Percentiles rank a stretch among this genome's conserved stretches.
These are phyloP conservation scores for Penicillium olsonii DNA, from an alignment of 2,329 filamentous ascomycete species.

Conservation along the genomic window DNA sequence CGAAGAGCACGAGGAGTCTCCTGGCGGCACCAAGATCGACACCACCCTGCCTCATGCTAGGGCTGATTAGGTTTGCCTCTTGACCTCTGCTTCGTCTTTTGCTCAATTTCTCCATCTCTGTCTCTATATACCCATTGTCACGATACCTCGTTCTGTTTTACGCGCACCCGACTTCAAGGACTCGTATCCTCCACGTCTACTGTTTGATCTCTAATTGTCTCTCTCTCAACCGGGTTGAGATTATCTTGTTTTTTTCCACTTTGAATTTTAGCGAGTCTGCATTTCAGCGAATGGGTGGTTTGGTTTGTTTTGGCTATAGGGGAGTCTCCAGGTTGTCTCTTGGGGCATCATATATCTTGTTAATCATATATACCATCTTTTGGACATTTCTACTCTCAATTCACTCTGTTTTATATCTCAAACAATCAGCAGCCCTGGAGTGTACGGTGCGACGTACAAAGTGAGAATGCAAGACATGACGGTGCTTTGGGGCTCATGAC, in stretches of 20 bases:
- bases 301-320: not conserved
- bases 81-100: not conserved
- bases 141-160: not conserved
- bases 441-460: too few relatives aligned
- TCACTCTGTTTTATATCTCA: too few relatives aligned
- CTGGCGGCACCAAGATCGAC: slow-evolving; percentile 1
- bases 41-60: slow-evolving; percentile 7
- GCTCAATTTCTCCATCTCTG: not conserved
- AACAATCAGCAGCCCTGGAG: too few relatives aligned
- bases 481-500: not conserved
- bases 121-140: slow-evolving; percentile 3
- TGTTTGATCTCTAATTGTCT: not conserved
- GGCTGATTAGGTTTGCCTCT: slow-evolving; percentile 3
- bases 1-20: slow-evolving; percentile 1
- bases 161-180: not conserved
- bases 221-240: not conserved
- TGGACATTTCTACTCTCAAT: not conserved
- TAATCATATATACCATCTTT: slow-evolving; percentile 1
- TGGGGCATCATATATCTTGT: slow-evolving; percentile 7
- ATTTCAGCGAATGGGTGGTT: slow-evolving; percentile 5
- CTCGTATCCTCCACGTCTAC: not conserved
- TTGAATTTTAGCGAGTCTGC: slow-evolving; percentile 8
- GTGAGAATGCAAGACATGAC: not conserved
- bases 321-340: not conserved
- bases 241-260: not conserved